Evolutionary conservation across 1,139 yeast species (phyloP), one percentile per base, ranked within the genome.

Genomic region (Yamadazyma aaseri): DNA sequence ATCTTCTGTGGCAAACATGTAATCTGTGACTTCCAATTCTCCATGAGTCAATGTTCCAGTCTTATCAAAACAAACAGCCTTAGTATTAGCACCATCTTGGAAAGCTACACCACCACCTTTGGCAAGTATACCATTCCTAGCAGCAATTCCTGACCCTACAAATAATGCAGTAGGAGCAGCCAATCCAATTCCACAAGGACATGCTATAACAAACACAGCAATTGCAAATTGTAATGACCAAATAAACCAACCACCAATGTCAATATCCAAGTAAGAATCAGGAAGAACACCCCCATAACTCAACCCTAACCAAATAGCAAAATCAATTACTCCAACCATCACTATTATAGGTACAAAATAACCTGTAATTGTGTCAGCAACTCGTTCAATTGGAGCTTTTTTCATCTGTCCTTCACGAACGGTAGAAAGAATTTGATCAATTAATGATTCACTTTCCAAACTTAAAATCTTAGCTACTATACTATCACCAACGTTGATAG

Each of bases 41-140:
- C 86, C 86, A 15, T 77, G 79, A 0, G 94, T 84, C 41, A 84
- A 61, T 0, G 94, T 84, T 1, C 94, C 94, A 0, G 94, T 84
- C 47, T 84, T 84, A 56, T 84, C 94, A 55, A 84, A 84, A 47
- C 90, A 84, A 10, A 83, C 74, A 29, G 80, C 72, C 37, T 76
- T 74, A 21, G 81, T 64, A 20, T 63, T 65, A 2, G 89, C 75
- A 2, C 84, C 90, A 50, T 84, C 87, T 56, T 84, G 90, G 51
- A 84, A 83, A 1, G 92, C 89, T 33, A 78, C 80, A 29, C 94
- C 94, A 9, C 94, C 94, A 21, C 92, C 92, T 48, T 81, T 73
- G 2, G 85, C 89, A 31, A 84, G 62, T 31, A 84, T 79, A n/a
- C 94, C 94, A 51, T 79, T 46, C 37, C 63, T 66, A 9, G 74